A percentile compares a stretch with the other conserved stretches of the same genome.
These are phyloP conservation scores for Pythium dissimile DNA, from an alignment of 352 stramenopile genomes.

Conservation along the genomic window DNA sequence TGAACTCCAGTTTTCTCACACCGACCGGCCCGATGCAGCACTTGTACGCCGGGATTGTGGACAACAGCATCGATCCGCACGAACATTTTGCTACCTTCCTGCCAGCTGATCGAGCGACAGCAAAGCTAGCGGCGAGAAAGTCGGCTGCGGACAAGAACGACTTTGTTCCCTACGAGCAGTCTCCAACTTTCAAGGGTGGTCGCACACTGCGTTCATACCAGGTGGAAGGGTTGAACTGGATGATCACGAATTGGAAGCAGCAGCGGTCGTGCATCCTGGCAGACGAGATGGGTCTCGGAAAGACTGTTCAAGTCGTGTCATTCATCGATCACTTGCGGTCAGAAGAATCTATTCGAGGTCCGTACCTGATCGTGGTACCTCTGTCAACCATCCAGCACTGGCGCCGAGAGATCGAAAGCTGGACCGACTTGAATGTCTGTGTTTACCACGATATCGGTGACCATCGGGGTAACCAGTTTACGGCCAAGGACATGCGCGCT, in stretches of 20 bases:
- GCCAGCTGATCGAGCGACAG: constrained; percentile 31
- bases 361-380: constrained; percentile 84
- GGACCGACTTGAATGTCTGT: constrained; percentile 98
- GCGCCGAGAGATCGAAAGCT: constrained; percentile 86
- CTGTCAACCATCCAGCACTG: constrained; percentile 88
- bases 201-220: constrained; percentile 80
- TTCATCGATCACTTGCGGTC: constrained; percentile 89
- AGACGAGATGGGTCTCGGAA: constrained; percentile 93
- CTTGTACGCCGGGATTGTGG: constrained; percentile 82
- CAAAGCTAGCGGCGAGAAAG: constrained; percentile 14
- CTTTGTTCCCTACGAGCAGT: constrained; percentile 89
- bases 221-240: constrained; percentile 88
- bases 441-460: constrained; percentile 97
- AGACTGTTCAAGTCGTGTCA: constrained; percentile 94
- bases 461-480: constrained; percentile 67
- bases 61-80: constrained; percentile 88
- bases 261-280: constrained; percentile 87
- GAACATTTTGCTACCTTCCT: constrained; percentile 88
- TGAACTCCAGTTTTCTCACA: constrained; percentile 59
- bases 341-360: constrained; percentile 80
- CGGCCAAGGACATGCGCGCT: constrained; percentile 82
- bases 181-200: constrained; percentile 83
- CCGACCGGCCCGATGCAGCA: constrained; percentile 86
- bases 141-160: constrained; percentile 38
- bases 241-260: constrained; percentile 85